Evolutionary conservation across 768 basidiomycete species (phyloP).

Genomic region (Suillus subaureus): DNA sequence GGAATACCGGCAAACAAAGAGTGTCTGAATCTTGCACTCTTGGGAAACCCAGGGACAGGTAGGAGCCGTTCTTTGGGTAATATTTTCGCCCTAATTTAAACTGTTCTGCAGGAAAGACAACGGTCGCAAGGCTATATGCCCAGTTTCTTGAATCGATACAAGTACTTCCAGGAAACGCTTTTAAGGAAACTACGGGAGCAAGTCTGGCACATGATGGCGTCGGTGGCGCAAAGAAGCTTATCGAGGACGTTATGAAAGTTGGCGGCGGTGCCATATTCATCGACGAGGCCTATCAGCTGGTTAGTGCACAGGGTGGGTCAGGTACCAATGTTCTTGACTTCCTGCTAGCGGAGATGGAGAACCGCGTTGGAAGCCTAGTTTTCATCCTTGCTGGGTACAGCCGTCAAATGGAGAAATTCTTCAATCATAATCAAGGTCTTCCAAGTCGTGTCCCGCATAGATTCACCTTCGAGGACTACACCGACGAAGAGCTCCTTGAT

Average conservation of each 20-base stretch:
- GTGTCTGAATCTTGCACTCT: conserved; percentile 56
- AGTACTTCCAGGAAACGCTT: conserved; percentile 48
- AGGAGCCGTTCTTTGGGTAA: conserved; percentile 11
- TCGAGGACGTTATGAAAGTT: conserved; percentile 46
- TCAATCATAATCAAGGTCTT: conserved; percentile 68
- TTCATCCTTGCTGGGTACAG: conserved; percentile 69
- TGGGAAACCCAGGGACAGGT: conserved; percentile 76
- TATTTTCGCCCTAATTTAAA: neutral
- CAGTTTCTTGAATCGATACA: conserved; percentile 54
- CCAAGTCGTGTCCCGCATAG: conserved; percentile 59
- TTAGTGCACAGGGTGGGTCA: conserved; percentile 41
- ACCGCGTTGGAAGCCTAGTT: conserved; percentile 56
- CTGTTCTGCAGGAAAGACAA: conserved; percentile 53
- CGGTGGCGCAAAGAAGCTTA: conserved; percentile 43
- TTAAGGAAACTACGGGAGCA: conserved; percentile 61
- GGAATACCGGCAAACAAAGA: conserved; percentile 46
- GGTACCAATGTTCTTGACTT: conserved; percentile 63
- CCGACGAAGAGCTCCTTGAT: conserved; percentile 48
- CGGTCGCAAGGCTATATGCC: conserved; percentile 61
- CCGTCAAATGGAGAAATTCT: conserved; percentile 69
- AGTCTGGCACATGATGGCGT: conserved; percentile 56
- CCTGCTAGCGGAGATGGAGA: conserved; percentile 69
- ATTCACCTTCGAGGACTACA: conserved; percentile 59
- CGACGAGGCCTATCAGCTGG: conserved; percentile 69
- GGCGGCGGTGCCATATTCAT: conserved; percentile 66